A percentile compares a stretch with the other conserved stretches of the same genome.
Conservation (phyloP, 1,284 basidiomycete genomes). For the Rugiboletus extremiorientalis region DNA sequence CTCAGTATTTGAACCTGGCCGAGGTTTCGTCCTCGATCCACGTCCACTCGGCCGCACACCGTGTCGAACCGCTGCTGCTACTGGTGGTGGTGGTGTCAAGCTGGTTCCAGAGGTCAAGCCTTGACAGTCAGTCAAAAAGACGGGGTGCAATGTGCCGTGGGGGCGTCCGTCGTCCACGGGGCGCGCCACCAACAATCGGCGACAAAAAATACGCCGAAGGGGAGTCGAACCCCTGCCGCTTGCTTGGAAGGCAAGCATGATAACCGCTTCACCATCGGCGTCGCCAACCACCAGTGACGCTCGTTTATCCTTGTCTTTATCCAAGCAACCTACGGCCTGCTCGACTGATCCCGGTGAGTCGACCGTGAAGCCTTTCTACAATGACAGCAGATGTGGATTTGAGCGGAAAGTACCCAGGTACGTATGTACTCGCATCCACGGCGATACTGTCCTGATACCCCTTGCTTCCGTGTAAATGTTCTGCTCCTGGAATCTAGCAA, state of each 20-base stretch:
- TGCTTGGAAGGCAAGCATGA: conserved; percentile 87
- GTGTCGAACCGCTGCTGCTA: no score
- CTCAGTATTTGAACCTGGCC: no score
- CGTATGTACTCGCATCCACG: conserved; percentile 1
- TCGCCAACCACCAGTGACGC: no score
- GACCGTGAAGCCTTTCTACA: neutral
- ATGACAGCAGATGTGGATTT: conserved; percentile 13
- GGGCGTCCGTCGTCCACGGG: no score
- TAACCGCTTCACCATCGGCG: conserved; percentile 81
- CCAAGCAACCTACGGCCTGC: no score
- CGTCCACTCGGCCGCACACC: neutral
- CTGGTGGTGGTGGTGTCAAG: neutral
- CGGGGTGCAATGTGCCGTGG: no score
- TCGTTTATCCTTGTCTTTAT: no score
- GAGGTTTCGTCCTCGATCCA: neutral
- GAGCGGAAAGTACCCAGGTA: conserved; percentile 25
- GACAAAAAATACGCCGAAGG: conserved; percentile 52
- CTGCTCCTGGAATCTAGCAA: conserved; percentile 32
- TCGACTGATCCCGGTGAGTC: neutral
- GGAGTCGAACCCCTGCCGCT: conserved; percentile 83
- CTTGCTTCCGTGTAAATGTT: neutral
- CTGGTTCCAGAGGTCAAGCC: neutral
- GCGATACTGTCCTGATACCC: neutral
- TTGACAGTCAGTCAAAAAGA: neutral
- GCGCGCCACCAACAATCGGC: neutral